Conservation (phyloP, 1,139 yeast species). For the Suhomyces anneliseae region DNA sequence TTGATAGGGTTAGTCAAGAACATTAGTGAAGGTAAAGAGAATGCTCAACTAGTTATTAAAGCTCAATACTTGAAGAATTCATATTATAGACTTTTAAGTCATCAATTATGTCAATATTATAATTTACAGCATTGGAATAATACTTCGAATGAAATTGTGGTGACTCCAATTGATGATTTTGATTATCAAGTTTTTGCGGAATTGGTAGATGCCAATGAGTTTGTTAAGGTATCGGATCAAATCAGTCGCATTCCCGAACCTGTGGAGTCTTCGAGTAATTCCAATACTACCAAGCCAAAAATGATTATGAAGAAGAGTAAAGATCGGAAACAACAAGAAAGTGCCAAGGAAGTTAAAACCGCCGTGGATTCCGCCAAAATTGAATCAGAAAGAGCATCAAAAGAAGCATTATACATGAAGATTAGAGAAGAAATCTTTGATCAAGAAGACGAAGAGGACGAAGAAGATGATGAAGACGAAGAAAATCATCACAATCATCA, state of each 20-base stretch:
- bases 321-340: neutral
- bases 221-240: constrained; percentile 1
- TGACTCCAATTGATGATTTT: constrained; percentile 19
- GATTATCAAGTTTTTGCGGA: constrained; percentile 19
- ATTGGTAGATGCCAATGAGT: constrained; percentile 4
- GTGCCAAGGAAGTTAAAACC: neutral
- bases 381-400: constrained; percentile 27
- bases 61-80: constrained; percentile 55
- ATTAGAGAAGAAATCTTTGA: constrained; percentile 48
- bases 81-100: constrained; percentile 63
- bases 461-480: constrained; percentile 24
- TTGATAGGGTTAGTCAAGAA: constrained; percentile 37
- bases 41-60: constrained; percentile 19
- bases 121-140: constrained; percentile 38
- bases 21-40: constrained; percentile 1
- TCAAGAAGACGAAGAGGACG: constrained; percentile 23
- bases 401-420: constrained; percentile 44
- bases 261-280: neutral
- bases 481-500: constrained; percentile 5
- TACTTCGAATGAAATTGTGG: constrained; percentile 28
- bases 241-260: neutral
- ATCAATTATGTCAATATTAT: constrained; percentile 70
- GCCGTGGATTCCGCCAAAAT: constrained; percentile 13
- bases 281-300: constrained; percentile 16
- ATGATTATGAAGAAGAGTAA: constrained; percentile 19